phyloP scores from a whole-genome alignment of 1,284 basidiomycete species.

The Fomes fomentarius region DNA sequence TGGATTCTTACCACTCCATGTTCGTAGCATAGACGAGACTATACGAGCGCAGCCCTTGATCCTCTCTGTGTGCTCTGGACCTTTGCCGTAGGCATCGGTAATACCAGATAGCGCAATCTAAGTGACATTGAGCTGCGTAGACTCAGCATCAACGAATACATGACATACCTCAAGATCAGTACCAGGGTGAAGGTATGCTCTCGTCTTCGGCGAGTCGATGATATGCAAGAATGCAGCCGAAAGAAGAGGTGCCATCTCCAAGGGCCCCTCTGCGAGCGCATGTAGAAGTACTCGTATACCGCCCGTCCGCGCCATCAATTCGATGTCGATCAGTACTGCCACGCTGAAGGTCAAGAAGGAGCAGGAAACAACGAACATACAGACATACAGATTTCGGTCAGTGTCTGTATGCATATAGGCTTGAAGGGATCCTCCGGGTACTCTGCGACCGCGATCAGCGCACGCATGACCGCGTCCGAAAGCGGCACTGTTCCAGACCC shows the following conservation, averaged over 20 bases:
- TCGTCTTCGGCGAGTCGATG: slow-evolving; percentile 84
- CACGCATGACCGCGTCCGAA: slow-evolving; percentile 82
- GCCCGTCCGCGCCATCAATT: slow-evolving; percentile 80
- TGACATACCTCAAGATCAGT: slow-evolving; percentile 84
- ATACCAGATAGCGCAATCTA: slow-evolving; percentile 86
- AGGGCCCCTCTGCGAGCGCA: slow-evolving; percentile 85
- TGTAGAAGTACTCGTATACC: slow-evolving; percentile 90
- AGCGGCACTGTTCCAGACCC: slow-evolving; percentile 58
- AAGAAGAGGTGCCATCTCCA: slow-evolving; percentile 85
- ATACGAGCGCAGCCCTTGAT: slow-evolving; percentile 81
- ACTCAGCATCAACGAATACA: background rate
- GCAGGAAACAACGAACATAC: slow-evolving; percentile 30
- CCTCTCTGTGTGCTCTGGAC: slow-evolving; percentile 73
- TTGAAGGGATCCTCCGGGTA: slow-evolving; percentile 91
- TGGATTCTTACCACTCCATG: slow-evolving; percentile 95
- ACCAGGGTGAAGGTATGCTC: slow-evolving; percentile 81
- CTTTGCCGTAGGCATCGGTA: slow-evolving; percentile 90
- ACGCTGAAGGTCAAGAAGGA: slow-evolving; percentile 28
- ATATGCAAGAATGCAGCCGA: slow-evolving; percentile 85
- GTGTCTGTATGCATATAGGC: slow-evolving; percentile 84
- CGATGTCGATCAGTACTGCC: slow-evolving; percentile 82
- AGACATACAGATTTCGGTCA: slow-evolving; percentile 83
- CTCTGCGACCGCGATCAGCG: slow-evolving; percentile 91
- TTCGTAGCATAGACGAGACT: slow-evolving; percentile 83
- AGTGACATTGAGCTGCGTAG: too few relatives aligned